Percentiles rank a stretch among this genome's conserved stretches.
These are phyloP conservation scores for Acacia concinna DNA, from an alignment of 331 rosid species.

Conservation along the genomic window DNA sequence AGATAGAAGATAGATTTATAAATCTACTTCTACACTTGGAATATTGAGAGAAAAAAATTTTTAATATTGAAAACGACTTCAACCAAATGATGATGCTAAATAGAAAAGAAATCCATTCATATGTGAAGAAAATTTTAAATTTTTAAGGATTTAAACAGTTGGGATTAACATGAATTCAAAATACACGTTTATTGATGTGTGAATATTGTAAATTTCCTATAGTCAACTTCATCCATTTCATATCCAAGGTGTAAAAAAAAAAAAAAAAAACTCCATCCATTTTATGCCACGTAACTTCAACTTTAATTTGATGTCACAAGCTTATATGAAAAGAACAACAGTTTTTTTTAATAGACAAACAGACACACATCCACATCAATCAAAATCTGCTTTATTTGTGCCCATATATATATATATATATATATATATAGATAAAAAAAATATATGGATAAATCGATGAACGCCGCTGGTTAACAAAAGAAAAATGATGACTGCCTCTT, in stretches of 20 bases:
- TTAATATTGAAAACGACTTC: no score
- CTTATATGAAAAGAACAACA: not conserved
- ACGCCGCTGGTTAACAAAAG: no score
- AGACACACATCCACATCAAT: not conserved
- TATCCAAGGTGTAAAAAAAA: no score
- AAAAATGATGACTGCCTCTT: not conserved
- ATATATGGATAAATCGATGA: not conserved
- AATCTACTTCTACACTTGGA: not conserved
- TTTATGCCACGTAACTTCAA: not conserved
- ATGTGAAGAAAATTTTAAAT: no score
- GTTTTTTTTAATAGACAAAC: not conserved
- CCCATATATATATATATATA: no score
- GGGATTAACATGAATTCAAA: not conserved
- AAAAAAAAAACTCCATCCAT: not conserved
- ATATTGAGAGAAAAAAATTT: not conserved
- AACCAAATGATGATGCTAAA: no score
- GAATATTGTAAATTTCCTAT: no score
- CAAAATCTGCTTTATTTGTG: not conserved
- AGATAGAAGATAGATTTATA: not conserved
- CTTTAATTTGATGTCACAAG: not conserved
- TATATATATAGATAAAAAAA: no score
- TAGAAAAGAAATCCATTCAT: no score
- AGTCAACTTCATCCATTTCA: not conserved
- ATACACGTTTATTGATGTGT: not conserved
- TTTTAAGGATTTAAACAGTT: not conserved